Conservation (phyloP, 306 rosid genomes). For the Parietaria judaica region DNA sequence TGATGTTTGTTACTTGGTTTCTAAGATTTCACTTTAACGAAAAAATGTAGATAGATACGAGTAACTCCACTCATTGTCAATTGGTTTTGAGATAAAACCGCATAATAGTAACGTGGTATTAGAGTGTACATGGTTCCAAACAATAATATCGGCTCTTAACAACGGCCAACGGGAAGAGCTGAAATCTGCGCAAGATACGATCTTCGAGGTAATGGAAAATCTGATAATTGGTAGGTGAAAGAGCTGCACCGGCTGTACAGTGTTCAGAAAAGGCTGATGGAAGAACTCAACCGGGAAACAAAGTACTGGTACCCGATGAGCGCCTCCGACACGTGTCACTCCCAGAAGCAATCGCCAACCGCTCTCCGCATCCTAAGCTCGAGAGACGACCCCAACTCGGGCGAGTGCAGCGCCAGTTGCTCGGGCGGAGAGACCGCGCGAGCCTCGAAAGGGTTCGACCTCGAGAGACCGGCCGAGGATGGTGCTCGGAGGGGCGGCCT, state of each 20-base stretch:
- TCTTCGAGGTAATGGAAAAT: not conserved
- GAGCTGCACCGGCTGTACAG: conserved; percentile 78
- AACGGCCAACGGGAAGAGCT: not conserved
- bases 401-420: conserved; percentile 77
- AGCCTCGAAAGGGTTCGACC: conserved; percentile 55
- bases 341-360: conserved; percentile 28
- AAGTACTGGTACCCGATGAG: conserved; percentile 29
- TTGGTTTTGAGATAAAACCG: not conserved
- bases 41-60: no score
- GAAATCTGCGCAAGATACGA: not conserved
- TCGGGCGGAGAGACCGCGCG: conserved; percentile 45
- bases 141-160: not conserved
- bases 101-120: not conserved
- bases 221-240: conserved; percentile 42
- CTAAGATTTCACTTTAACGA: no score
- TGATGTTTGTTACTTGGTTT: no score
- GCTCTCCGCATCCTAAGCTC: conserved; percentile 34
- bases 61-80: not conserved
- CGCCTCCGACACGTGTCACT: conserved; percentile 25
- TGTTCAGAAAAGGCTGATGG: conserved; percentile 76
- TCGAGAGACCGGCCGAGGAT: conserved; percentile 55
- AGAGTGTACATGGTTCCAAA: not conserved
- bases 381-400: conserved; percentile 43
- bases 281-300: conserved; percentile 39
- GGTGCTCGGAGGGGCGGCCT: conserved; percentile 23